Conservation (phyloP, 257 asterid genomes). For the Eustoma russellianum region DNA sequence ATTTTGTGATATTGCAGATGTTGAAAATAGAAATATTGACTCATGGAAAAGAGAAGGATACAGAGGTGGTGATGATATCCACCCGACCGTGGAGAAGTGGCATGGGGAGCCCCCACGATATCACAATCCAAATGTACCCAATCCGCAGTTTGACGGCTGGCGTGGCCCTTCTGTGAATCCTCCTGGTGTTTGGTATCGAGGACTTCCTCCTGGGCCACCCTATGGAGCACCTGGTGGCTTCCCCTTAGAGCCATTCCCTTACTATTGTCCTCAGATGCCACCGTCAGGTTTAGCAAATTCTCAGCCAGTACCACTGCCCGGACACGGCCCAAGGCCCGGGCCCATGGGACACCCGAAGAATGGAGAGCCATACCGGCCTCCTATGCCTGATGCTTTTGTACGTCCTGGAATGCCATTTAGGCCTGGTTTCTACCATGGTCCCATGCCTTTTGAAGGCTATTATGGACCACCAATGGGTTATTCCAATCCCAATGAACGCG, state of each 20-base stretch:
- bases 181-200: constrained; percentile 82
- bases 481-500: constrained; percentile 49
- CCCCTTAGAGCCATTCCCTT: constrained; percentile 71
- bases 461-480: constrained; percentile 90
- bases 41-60: constrained; percentile 56
- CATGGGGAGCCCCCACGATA: constrained; percentile 65
- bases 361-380: constrained; percentile 75
- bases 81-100: constrained; percentile 57
- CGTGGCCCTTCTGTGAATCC: constrained; percentile 69
- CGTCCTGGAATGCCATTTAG: constrained; percentile 72
- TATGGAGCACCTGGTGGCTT: constrained; percentile 76
- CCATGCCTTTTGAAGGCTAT: constrained; percentile 66
- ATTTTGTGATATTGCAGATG: constrained; percentile 39
- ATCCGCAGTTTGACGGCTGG: constrained; percentile 82
- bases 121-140: constrained; percentile 41
- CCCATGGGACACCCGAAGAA: constrained; percentile 80
- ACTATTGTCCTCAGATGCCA: constrained; percentile 74
- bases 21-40: constrained; percentile 32
- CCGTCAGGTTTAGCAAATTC: constrained; percentile 58
- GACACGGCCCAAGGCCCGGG: too few relatives aligned
- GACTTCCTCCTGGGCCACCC: constrained; percentile 73
- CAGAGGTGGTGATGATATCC: constrained; percentile 43
- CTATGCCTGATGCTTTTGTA: constrained; percentile 61
- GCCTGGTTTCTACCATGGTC: constrained; percentile 85
- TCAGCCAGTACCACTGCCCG: constrained; percentile 52